Evolutionary conservation across 805 yeast species (phyloP).

Genomic region (Ogataea henricii): DNA sequence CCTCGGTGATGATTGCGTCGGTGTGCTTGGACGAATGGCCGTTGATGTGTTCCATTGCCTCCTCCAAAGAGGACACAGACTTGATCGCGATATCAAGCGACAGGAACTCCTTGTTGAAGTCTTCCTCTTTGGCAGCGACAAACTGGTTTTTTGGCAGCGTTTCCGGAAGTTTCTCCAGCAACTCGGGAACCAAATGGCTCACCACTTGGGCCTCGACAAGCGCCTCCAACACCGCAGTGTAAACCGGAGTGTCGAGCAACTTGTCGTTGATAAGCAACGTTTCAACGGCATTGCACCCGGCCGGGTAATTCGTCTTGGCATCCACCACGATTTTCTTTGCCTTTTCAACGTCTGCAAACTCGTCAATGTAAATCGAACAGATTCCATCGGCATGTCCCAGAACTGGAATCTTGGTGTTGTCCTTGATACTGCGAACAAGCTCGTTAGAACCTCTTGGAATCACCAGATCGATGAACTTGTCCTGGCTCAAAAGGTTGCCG

Average conservation of each 20-base stretch:
- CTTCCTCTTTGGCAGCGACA: constrained; percentile 57
- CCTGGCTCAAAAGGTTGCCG: constrained; percentile 79
- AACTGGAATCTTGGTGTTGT: constrained; percentile 91
- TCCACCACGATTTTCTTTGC: constrained; percentile 78
- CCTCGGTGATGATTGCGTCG: constrained; percentile 84
- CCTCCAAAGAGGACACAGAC: constrained; percentile 56
- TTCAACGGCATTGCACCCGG: constrained; percentile 98
- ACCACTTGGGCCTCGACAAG: constrained; percentile 70
- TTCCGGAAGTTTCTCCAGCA: constrained; percentile 36
- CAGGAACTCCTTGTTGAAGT: constrained; percentile 82
- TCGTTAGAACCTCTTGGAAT: constrained; percentile 98
- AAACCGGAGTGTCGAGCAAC: constrained; percentile 28
- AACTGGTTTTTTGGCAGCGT: constrained; percentile 22
- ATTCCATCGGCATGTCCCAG: constrained; percentile 99
- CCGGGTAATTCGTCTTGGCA: constrained; percentile 94
- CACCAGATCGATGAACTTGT: constrained; percentile 87
- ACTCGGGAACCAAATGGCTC: constrained; percentile 63
- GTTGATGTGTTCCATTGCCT: constrained; percentile 87
- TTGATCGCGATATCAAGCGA: constrained; percentile 81
- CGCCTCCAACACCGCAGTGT: constrained; percentile 29
- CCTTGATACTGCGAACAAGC: constrained; percentile 82
- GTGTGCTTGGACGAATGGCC: constrained; percentile 95
- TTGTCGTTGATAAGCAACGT: constrained; percentile 66
- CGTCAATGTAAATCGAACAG: constrained; percentile 84
- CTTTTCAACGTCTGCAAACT: constrained; percentile 72